phyloP scores from a whole-genome alignment of 2,329 filamentous ascomycete genomes.

The Monosporascus sp. region DNA sequence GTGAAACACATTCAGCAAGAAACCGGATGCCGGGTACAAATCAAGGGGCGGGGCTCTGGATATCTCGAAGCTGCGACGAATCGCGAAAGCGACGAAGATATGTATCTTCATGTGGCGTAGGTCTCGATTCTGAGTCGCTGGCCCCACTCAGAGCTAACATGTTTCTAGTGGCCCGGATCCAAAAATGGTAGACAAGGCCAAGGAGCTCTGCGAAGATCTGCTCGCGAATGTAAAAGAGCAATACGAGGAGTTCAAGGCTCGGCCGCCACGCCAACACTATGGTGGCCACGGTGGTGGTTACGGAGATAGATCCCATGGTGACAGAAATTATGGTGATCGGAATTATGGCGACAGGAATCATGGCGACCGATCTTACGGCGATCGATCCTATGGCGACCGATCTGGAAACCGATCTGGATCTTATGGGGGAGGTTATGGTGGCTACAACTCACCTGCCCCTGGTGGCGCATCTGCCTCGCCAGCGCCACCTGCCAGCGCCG shows the following conservation, averaged over 20 bases:
- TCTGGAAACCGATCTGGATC: conserved; percentile 4
- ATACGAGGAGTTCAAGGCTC: conserved; percentile 86
- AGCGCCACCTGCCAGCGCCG: conserved; percentile 31
- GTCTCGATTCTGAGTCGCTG: conserved; percentile 27
- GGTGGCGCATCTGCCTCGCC: conserved; percentile 32
- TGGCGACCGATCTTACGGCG: conserved; percentile 20
- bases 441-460: conserved; percentile 35
- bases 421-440: conserved; percentile 29
- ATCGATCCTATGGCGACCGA: conserved; percentile 31
- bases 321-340: conserved; percentile 28
- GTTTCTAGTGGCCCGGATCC: conserved; percentile 71
- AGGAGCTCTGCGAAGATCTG: conserved; percentile 83
- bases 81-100: conserved; percentile 86
- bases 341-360: conserved; percentile 30
- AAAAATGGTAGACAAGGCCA: conserved; percentile 78
- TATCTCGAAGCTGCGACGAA: conserved; percentile 89
- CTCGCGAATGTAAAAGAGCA: conserved; percentile 81
- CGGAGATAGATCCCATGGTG: conserved; percentile 32
- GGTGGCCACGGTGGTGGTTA: conserved; percentile 41
- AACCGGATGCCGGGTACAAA: conserved; percentile 92
- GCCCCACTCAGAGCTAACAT: conserved; percentile 24
- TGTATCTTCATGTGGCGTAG: conserved; percentile 95
- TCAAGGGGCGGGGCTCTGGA: conserved; percentile 92
- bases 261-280: conserved; percentile 61
- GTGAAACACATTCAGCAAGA: conserved; percentile 98